Percentiles rank a stretch among this genome's conserved stretches.
Conservation (phyloP, 1,139 yeast genomes). For the Lodderomyces parapsilosis region DNA sequence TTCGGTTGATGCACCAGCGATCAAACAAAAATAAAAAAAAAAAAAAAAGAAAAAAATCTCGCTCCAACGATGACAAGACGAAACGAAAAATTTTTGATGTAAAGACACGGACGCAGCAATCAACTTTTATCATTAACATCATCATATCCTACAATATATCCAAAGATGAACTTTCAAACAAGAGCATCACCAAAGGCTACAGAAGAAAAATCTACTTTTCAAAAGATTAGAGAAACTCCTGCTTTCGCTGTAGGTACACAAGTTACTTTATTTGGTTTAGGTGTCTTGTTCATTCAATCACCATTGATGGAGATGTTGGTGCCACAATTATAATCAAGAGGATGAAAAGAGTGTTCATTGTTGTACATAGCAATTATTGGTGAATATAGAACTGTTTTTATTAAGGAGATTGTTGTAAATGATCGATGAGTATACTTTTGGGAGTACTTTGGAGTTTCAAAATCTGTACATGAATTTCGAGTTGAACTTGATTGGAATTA, state of each 20-base stretch:
- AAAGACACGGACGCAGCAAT: no score
- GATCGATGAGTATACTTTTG: neutral
- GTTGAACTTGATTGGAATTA: no score
- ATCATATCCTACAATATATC: slow-evolving; percentile 1
- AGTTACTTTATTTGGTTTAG: slow-evolving; percentile 64
- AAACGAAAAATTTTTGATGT: no score
- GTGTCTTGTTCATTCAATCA: slow-evolving; percentile 73
- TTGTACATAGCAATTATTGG: neutral
- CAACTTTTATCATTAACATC: no score
- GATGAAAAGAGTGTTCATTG: neutral
- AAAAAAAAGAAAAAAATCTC: slow-evolving; percentile 5
- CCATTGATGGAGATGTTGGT: slow-evolving; percentile 80
- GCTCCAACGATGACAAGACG: no score
- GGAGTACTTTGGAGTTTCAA: neutral
- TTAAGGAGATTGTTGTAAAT: neutral
- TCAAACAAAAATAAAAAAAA: slow-evolving; percentile 4
- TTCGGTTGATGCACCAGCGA: slow-evolving; percentile 2
- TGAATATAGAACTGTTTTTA: neutral
- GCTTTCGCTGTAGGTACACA: slow-evolving; percentile 63
- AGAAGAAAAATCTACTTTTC: slow-evolving; percentile 36
- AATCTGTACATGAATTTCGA: no score
- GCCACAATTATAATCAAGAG: slow-evolving; percentile 53
- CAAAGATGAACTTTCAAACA: slow-evolving; percentile 23
- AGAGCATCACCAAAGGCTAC: slow-evolving; percentile 22
- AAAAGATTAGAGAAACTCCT: slow-evolving; percentile 60